Percentiles rank a stretch among this genome's conserved stretches.
Conservation (phyloP, 1,284 basidiomycete species). For the Trichosporon sp. region DNA sequence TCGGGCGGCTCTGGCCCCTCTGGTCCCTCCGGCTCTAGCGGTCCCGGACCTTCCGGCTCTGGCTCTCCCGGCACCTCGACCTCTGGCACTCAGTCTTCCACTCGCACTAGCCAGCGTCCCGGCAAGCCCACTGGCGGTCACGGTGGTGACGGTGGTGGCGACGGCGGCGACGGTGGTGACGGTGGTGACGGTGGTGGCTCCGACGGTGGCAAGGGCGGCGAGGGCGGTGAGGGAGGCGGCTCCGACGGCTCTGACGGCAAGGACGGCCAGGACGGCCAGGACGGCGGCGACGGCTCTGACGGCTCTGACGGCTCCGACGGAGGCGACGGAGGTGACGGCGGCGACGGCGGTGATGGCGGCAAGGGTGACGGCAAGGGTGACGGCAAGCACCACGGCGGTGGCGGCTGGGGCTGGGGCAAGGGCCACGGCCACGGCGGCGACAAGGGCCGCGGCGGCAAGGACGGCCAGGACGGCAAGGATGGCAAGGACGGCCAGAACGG, state of each 20-base stretch:
- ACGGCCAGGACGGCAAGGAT: slow-evolving; percentile 2
- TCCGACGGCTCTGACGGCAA: neutral
- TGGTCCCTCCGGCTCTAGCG: neutral
- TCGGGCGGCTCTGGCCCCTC: too few species aligned
- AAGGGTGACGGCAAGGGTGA: too few species aligned
- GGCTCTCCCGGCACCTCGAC: neutral
- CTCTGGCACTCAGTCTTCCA: neutral
- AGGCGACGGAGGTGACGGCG: neutral
- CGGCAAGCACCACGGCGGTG: neutral
- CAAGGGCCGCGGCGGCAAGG: neutral
- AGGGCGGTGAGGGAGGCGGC: neutral
- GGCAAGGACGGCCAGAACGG: too few species aligned
- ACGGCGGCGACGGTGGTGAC: slow-evolving; percentile 1
- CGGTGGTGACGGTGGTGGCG: neutral
- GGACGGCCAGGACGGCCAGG: too few species aligned
- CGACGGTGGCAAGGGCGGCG: neutral
- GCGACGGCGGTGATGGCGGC: slow-evolving; percentile 8
- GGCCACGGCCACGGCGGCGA: neutral
- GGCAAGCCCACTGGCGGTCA: neutral
- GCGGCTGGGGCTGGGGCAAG: neutral
- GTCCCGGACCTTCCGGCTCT: neutral
- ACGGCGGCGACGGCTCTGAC: too few species aligned
- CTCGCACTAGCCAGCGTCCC: neutral
- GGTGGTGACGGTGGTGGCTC: slow-evolving; percentile 9
- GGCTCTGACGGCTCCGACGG: too few species aligned